phyloP scores from a whole-genome alignment of 176 grass and related monocot species.

The Secale cereale region DNA sequence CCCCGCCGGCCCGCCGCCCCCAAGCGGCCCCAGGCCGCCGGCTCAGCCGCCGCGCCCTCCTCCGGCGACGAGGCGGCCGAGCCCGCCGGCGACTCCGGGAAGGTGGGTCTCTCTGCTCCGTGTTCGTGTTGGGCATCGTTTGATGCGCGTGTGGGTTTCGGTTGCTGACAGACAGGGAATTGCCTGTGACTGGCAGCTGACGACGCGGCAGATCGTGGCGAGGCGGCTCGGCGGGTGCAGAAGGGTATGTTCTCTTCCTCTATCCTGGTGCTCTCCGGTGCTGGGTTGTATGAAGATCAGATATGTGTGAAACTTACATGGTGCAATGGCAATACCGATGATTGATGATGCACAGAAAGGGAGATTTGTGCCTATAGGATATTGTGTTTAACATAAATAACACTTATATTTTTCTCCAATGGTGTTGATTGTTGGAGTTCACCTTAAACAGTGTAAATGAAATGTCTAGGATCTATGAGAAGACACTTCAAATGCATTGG shows the following conservation, averaged over 20 bases:
- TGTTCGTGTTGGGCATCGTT: background rate
- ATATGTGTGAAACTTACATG: background rate
- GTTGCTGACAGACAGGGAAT: background rate
- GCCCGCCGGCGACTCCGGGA: background rate
- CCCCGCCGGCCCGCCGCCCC: conserved; percentile 32
- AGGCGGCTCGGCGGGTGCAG: conserved; percentile 63
- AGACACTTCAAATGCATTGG: background rate
- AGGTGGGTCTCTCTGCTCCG: conserved; percentile 17
- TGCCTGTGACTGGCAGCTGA: conserved; percentile 40
- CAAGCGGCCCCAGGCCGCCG: conserved; percentile 47
- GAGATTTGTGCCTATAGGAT: no score
- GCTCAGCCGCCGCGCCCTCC: background rate
- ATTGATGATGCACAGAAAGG: no score
- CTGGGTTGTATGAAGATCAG: background rate
- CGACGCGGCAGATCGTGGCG: conserved; percentile 49
- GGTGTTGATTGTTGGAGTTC: background rate
- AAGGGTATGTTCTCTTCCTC: conserved; percentile 49
- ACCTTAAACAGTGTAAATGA: background rate
- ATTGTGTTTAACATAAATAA: background rate
- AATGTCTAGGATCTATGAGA: background rate
- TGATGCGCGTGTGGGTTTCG: background rate
- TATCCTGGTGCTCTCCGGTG: background rate
- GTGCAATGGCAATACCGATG: background rate
- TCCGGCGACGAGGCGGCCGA: background rate
- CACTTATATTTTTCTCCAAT: background rate